phyloP scores from a whole-genome alignment of 164 flowering plant species.

The Tetrastigma voinierianum region DNA sequence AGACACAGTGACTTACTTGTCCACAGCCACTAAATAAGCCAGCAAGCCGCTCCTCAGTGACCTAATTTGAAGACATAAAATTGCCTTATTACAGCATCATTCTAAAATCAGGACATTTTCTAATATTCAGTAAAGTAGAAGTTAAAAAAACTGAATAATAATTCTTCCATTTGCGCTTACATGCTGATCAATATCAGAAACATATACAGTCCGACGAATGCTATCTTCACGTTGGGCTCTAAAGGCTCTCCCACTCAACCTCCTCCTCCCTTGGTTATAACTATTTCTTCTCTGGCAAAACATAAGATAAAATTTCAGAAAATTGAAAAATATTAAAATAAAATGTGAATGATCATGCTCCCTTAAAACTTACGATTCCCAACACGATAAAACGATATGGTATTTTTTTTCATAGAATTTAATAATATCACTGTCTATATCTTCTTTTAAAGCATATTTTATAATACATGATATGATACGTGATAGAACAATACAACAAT shows the following conservation, averaged over 20 bases:
- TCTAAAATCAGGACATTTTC: not conserved
- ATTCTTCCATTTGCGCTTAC: conserved; percentile 19
- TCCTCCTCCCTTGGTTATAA: conserved; percentile 35
- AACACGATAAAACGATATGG: too few species aligned
- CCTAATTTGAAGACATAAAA: conserved; percentile 19
- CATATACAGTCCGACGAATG: conserved; percentile 47
- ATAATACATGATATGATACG: too few species aligned
- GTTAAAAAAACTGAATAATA: not conserved
- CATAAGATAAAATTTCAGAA: conserved; percentile 1
- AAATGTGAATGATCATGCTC: too few species aligned
- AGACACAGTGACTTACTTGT: conserved; percentile 28
- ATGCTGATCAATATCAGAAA: conserved; percentile 49
- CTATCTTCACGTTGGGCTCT: conserved; percentile 44
- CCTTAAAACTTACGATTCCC: too few species aligned
- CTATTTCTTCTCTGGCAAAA: conserved; percentile 35
- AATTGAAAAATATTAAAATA: not conserved
- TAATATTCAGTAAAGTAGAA: not conserved
- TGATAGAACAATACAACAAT: too few species aligned
- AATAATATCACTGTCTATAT: too few species aligned
- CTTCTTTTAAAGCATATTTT: too few species aligned
- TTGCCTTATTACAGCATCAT: not conserved
- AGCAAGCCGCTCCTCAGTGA: conserved; percentile 53
- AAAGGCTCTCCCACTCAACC: conserved; percentile 32
- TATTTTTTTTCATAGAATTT: too few species aligned
- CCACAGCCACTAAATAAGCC: conserved; percentile 43